These are phyloP conservation scores for Bryum argenteum DNA, from an alignment of 225 moss, liverwort and hornwort genomes.

Conservation along the genomic window DNA sequence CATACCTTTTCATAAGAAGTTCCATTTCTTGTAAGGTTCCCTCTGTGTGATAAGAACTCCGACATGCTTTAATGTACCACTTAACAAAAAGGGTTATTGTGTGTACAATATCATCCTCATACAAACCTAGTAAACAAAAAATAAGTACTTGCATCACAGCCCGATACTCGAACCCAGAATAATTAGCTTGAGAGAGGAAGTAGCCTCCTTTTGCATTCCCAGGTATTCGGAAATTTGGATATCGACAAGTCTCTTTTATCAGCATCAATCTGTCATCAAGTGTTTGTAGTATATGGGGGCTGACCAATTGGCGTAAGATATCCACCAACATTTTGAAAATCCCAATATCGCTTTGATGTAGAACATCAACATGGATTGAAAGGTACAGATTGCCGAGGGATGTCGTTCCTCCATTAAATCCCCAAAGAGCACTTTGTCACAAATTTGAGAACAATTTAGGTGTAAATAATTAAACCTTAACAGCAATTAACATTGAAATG, in stretches of 20 bases:
- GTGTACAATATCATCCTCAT: background rate
- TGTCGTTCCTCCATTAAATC: background rate
- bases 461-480: background rate
- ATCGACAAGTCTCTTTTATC: conserved; percentile 4
- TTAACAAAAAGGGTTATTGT: background rate
- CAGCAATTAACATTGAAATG: background rate
- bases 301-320: background rate
- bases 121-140: background rate
- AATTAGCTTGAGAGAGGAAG: background rate
- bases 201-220: background rate
- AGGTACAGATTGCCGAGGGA: background rate
- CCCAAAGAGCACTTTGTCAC: background rate
- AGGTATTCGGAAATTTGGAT: background rate
- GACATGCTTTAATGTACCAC: conserved; percentile 6
- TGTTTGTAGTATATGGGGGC: background rate
- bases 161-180: background rate
- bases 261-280: background rate
- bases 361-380: conserved; percentile 9
- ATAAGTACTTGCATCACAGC: background rate
- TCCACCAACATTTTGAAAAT: conserved; percentile 15
- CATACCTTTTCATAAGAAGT: background rate
- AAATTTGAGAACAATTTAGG: background rate
- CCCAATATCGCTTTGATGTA: conserved; percentile 6
- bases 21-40: background rate
- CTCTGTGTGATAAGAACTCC: background rate